Conservation (phyloP, 345 rosid species). For the Hevea brasiliensis region DNA sequence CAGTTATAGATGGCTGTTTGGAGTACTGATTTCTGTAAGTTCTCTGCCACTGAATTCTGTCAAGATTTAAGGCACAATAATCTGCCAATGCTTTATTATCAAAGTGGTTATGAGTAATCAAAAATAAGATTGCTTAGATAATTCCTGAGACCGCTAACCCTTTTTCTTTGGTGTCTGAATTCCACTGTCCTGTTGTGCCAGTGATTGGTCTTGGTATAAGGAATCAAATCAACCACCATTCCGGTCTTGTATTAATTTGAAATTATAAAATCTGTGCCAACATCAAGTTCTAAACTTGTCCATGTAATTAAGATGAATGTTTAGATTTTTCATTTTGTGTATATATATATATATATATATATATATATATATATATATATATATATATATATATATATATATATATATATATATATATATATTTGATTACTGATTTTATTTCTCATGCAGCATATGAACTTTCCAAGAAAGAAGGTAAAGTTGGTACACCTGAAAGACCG, state of each 20-base stretch:
- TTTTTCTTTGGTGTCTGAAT: not conserved
- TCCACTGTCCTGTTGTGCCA: not conserved
- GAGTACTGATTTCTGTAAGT: not conserved
- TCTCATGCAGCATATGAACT: slow-evolving; percentile 84
- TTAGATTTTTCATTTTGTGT: not conserved
- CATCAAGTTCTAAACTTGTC: not conserved
- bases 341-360: too few species aligned
- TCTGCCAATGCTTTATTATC: not conserved
- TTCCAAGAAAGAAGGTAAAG: slow-evolving; percentile 98
- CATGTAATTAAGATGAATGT: not conserved
- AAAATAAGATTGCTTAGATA: not conserved
- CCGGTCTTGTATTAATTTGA: not conserved
- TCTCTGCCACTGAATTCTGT: not conserved
- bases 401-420: not conserved
- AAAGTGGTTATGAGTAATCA: not conserved
- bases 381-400: too few species aligned
- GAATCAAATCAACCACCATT: not conserved
- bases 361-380: too few species aligned
- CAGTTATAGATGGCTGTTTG: not conserved
- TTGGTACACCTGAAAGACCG: slow-evolving; percentile 98
- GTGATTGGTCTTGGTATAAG: not conserved
- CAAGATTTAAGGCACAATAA: not conserved
- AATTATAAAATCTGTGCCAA: not conserved
- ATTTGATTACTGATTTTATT: not conserved
- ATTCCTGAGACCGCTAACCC: not conserved